Percentiles rank a stretch among this genome's conserved stretches.
These are phyloP conservation scores for Colletotrichum eleusines DNA, from an alignment of 2,329 filamentous ascomycete genomes.

Conservation along the genomic window DNA sequence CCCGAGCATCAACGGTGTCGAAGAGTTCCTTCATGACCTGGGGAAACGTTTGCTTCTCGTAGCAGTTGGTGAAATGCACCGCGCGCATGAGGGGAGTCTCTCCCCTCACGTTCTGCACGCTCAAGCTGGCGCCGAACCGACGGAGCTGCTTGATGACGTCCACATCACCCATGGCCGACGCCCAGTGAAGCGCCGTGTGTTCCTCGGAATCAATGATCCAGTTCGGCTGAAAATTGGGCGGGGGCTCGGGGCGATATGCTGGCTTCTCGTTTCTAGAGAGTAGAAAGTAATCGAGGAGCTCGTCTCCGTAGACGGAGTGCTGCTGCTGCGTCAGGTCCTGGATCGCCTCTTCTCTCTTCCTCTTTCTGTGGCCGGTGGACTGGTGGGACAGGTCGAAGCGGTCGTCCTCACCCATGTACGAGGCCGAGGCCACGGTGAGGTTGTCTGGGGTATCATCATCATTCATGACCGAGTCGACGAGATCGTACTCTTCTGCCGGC, in stretches of 20 bases:
- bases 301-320: conserved; percentile 91
- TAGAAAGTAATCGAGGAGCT: conserved; percentile 96
- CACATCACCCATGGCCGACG: conserved; percentile 95
- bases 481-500: conserved; percentile 73
- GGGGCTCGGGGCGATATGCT: conserved; percentile 80
- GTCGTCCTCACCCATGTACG: conserved; percentile 87
- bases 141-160: conserved; percentile 91
- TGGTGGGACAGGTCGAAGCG: conserved; percentile 77
- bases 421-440: conserved; percentile 84
- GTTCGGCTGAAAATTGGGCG: conserved; percentile 87
- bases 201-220: conserved; percentile 93
- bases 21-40: conserved; percentile 85
- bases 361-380: conserved; percentile 74
- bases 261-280: conserved; percentile 83
- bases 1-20: conserved; percentile 82
- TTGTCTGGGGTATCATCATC: conserved; percentile 89
- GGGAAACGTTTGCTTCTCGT: conserved; percentile 92
- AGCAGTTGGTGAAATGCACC: conserved; percentile 97
- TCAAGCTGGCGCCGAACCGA: conserved; percentile 80
- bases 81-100: conserved; percentile 96
- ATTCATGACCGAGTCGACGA: conserved; percentile 70
- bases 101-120: conserved; percentile 76
- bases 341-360: conserved; percentile 77
- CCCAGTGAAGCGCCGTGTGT: conserved; percentile 96
- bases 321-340: conserved; percentile 80